A percentile compares a stretch with the other conserved stretches of the same genome.
phyloP scores from a whole-genome alignment of 805 yeast species.

The Maudiozyma bulderi region DNA sequence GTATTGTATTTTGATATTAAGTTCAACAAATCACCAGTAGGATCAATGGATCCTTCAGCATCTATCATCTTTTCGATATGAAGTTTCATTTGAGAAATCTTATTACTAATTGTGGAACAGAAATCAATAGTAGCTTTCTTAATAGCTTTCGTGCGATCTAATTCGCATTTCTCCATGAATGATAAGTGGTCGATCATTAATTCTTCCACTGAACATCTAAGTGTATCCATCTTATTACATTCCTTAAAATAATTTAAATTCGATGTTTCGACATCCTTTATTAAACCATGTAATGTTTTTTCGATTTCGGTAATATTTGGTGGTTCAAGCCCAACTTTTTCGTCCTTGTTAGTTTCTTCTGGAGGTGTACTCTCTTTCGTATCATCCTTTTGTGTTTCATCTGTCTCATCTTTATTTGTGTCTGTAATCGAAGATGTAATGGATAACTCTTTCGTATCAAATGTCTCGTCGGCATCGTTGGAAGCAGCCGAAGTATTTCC shows the following conservation, averaged over 20 bases:
- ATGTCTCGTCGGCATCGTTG: not conserved
- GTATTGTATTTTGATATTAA: conserved; percentile 60
- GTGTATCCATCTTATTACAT: conserved; percentile 50
- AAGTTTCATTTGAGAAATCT: conserved; percentile 46
- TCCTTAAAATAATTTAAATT: conserved; percentile 48
- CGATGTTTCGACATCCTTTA: conserved; percentile 46
- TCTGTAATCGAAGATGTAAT: not conserved
- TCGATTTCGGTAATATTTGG: conserved; percentile 27
- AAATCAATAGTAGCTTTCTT: conserved; percentile 70
- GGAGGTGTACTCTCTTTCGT: not conserved
- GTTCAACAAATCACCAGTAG: conserved; percentile 55
- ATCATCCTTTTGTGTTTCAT: too few relatives aligned
- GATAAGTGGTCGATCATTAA: conserved; percentile 57
- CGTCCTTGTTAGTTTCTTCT: not conserved
- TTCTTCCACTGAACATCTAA: conserved; percentile 69
- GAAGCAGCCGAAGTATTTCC: not conserved
- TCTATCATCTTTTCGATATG: conserved; percentile 52
- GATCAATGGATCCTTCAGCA: conserved; percentile 63
- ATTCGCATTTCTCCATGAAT: conserved; percentile 76
- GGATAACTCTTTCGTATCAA: not conserved
- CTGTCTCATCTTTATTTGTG: not conserved
- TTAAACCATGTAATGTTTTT: conserved; percentile 41
- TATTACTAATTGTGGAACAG: conserved; percentile 54
- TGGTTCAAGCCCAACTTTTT: not conserved
- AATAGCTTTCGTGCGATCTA: conserved; percentile 65